These are phyloP conservation scores for Dovyalis caffra DNA, from an alignment of 345 rosid species.

Conservation along the genomic window DNA sequence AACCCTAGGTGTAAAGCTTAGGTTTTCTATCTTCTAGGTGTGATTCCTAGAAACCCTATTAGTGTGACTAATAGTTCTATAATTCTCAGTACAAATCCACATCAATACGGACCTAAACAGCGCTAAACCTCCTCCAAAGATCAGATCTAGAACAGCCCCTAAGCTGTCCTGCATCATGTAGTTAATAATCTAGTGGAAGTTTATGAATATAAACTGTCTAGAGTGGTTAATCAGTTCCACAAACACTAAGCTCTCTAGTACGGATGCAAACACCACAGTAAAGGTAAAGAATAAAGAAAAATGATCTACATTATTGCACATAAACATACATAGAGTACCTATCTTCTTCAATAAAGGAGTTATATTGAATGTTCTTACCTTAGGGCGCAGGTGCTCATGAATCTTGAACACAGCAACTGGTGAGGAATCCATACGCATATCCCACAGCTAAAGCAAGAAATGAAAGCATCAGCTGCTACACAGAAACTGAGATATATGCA, in stretches of 20 bases:
- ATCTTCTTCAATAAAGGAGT: neutral
- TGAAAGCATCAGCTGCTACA: conserved; percentile 15
- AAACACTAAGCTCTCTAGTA: neutral
- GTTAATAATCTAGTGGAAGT: neutral
- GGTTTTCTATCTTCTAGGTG: too few species aligned
- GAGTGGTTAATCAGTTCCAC: neutral
- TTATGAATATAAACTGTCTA: neutral
- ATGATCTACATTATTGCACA: neutral
- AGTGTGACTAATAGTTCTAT: too few species aligned
- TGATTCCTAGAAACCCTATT: too few species aligned
- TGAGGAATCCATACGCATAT: conserved; percentile 48
- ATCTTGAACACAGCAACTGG: conserved; percentile 54
- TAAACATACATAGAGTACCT: neutral
- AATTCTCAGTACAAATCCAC: too few species aligned
- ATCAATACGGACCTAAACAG: too few species aligned
- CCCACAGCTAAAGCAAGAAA: conserved; percentile 52
- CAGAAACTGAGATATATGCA: conserved; percentile 6
- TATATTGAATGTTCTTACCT: conserved; percentile 33
- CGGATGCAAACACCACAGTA: neutral
- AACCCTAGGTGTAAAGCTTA: too few species aligned
- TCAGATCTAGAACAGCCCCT: too few species aligned
- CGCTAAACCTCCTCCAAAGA: too few species aligned
- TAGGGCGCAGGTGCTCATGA: conserved; percentile 57
- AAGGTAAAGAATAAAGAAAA: neutral
- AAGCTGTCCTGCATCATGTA: too few species aligned